These are phyloP conservation scores for Trichoderma citrinoviride DNA, from an alignment of 2,329 filamentous ascomycete species.

Conservation along the genomic window DNA sequence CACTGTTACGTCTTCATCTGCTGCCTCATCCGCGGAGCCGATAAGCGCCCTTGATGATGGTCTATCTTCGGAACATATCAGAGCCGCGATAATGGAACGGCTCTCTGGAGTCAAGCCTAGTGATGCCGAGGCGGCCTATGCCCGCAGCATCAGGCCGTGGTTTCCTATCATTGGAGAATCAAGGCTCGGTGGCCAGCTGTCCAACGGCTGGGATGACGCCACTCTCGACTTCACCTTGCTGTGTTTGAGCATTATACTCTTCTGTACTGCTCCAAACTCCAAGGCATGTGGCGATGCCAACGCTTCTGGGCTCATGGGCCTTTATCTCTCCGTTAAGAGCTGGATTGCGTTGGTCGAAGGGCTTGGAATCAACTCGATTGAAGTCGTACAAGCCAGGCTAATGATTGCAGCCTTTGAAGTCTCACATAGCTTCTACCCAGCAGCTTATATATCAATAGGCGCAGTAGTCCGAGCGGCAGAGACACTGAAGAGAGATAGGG, in stretches of 20 bases:
- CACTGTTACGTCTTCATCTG: background rate
- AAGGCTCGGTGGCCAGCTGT: background rate
- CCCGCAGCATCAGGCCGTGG: background rate
- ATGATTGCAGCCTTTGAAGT: background rate
- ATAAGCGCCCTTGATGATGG: background rate
- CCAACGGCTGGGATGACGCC: background rate
- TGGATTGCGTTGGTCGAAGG: slow-evolving; percentile 1
- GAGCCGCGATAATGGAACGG: background rate
- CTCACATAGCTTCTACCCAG: background rate
- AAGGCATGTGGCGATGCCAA: background rate
- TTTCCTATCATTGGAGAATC: background rate
- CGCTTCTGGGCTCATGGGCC: background rate
- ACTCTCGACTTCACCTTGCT: background rate
- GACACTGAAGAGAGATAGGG: background rate
- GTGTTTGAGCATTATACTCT: background rate
- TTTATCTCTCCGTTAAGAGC: background rate
- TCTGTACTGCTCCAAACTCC: background rate
- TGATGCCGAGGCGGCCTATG: background rate
- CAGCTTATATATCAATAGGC: slow-evolving; percentile 1
- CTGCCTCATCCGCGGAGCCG: background rate
- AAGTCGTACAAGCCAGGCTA: background rate
- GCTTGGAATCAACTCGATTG: background rate
- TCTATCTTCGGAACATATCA: background rate
- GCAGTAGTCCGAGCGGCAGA: background rate
- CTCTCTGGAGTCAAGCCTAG: background rate